Conservation (phyloP, 345 rosid species). For the Ailanthus altissimus region DNA sequence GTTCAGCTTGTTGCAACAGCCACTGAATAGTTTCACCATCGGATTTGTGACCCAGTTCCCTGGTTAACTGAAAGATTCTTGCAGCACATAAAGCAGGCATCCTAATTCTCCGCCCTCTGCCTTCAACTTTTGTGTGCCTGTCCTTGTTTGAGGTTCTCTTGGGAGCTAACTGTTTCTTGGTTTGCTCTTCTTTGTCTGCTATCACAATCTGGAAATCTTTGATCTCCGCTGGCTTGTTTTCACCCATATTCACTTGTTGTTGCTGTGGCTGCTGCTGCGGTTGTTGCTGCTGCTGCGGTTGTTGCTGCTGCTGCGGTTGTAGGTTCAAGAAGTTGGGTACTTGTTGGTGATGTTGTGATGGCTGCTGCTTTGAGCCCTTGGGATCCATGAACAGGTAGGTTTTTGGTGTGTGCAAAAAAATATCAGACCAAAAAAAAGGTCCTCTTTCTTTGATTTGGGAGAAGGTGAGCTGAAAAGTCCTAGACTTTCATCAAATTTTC, state of each 20-base stretch:
- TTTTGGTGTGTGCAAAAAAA: conserved; percentile 28
- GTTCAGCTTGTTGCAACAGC: conserved; percentile 93
- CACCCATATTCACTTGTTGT: conserved; percentile 36
- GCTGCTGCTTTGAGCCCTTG: conserved; percentile 53
- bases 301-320: conserved; percentile 36
- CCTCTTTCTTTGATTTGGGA: conserved; percentile 40
- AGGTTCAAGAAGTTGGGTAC: conserved; percentile 64
- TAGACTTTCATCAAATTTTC: conserved; percentile 55
- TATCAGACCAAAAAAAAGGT: conserved; percentile 16
- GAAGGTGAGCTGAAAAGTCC: conserved; percentile 55
- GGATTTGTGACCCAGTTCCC: conserved; percentile 97
- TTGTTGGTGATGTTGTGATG: conserved; percentile 43
- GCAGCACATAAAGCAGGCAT: conserved; percentile 99
- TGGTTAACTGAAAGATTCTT: conserved; percentile 91
- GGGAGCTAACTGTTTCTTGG: conserved; percentile 65
- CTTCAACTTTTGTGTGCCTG: conserved; percentile 95
- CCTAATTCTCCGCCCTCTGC: conserved; percentile 90
- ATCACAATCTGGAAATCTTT: conserved; percentile 76
- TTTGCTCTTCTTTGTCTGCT: conserved; percentile 61
- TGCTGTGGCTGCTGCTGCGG: conserved; percentile 28
- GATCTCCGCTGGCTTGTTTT: conserved; percentile 58
- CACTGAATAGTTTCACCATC: conserved; percentile 98
- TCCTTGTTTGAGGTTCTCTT: conserved; percentile 94
- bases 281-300: conserved; percentile 31
- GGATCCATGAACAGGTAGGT: conserved; percentile 56